Evolutionary conservation across 345 rosid genomes (phyloP).

Genomic region (Triadica sebifera): DNA sequence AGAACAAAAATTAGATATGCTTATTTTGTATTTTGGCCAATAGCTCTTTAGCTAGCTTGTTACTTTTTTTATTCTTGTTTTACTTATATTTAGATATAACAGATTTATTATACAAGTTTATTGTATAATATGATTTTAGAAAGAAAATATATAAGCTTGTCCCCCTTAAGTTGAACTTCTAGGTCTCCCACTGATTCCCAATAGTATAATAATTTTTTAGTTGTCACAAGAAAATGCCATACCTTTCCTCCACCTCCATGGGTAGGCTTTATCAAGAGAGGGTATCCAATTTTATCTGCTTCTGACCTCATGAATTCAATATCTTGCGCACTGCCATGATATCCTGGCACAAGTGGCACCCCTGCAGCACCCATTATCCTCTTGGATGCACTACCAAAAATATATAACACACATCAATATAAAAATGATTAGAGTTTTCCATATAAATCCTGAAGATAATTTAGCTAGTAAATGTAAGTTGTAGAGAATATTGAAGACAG

Average conservation of each 20-base stretch:
- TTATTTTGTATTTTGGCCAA: no score
- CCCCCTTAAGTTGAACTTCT: no score
- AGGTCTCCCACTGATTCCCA: no score
- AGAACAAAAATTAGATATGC: no score
- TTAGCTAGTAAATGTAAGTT: neutral
- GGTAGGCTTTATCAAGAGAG: conserved; percentile 85
- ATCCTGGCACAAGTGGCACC: conserved; percentile 91
- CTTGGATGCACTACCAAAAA: conserved; percentile 76
- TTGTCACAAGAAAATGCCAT: conserved; percentile 3
- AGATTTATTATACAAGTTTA: no score
- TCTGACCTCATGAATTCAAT: conserved; percentile 75
- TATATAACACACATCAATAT: conserved; percentile 11
- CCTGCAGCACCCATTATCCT: conserved; percentile 99
- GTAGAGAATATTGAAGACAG: neutral
- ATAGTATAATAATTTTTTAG: neutral
- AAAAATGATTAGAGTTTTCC: neutral
- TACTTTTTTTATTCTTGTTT: no score
- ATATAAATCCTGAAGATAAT: neutral
- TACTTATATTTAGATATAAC: no score
- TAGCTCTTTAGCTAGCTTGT: no score
- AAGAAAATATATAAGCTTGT: no score
- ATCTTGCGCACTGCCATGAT: conserved; percentile 88
- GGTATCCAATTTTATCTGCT: conserved; percentile 87
- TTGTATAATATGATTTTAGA: no score
- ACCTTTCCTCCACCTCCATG: conserved; percentile 99